A percentile compares a stretch with the other conserved stretches of the same genome.
Evolutionary conservation across 1,284 basidiomycete genomes (phyloP).

Genomic region (Salmacisia buchloeana): DNA sequence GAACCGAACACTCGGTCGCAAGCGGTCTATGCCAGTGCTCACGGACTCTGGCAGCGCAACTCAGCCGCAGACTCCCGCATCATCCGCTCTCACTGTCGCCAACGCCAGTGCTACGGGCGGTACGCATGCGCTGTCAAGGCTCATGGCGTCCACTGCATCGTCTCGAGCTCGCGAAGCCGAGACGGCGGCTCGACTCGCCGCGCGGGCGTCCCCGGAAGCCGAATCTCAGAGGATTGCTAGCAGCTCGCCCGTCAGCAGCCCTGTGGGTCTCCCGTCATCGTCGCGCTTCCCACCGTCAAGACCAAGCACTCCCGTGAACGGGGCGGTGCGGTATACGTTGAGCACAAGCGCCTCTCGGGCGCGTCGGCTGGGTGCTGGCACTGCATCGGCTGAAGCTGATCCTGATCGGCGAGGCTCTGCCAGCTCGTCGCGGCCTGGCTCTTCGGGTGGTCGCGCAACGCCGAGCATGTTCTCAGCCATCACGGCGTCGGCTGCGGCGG

Average conservation of each 20-base stretch:
- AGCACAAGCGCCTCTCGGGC: not conserved
- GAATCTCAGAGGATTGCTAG: slow-evolving; percentile 15
- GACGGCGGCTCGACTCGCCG: slow-evolving; percentile 21
- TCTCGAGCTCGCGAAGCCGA: slow-evolving; percentile 33
- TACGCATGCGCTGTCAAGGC: slow-evolving; percentile 10
- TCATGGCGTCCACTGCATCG: slow-evolving; percentile 30
- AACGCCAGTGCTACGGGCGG: not conserved
- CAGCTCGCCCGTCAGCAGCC: not conserved
- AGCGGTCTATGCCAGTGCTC: not conserved
- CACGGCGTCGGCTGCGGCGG: not conserved
- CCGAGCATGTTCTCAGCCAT: not conserved
- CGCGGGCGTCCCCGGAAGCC: slow-evolving; percentile 13
- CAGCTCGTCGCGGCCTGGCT: not conserved
- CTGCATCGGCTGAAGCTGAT: not conserved
- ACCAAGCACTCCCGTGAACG: slow-evolving; percentile 23
- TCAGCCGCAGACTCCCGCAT: not conserved
- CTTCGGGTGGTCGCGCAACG: not conserved
- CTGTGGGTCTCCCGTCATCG: no score
- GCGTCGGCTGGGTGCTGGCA: not conserved
- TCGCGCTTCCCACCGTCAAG: slow-evolving; percentile 15
- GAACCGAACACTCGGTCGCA: not conserved
- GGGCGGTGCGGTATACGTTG: slow-evolving; percentile 1
- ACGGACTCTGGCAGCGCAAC: not conserved
- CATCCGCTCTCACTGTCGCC: slow-evolving; percentile 12
- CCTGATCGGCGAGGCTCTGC: not conserved